Conservation (phyloP, 139 green algal genomes). For the Chlorella sp. region DNA sequence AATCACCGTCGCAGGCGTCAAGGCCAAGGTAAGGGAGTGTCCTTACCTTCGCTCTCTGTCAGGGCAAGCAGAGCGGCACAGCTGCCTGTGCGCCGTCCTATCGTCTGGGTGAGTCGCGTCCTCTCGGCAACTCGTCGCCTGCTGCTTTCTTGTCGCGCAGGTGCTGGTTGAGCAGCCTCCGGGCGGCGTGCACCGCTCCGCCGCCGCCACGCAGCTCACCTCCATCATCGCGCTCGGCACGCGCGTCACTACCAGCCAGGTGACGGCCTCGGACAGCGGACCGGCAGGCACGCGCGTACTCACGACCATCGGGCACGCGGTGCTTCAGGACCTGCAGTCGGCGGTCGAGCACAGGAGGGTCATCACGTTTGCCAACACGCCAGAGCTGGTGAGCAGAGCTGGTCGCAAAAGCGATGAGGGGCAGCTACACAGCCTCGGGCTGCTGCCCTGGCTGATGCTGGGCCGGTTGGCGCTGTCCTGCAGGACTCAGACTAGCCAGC, state of each 20-base stretch:
- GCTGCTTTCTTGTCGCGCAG: constrained; percentile 6
- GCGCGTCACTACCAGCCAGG: background rate
- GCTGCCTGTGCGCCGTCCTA: too few species aligned
- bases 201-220: constrained; percentile 12
- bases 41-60: too few species aligned
- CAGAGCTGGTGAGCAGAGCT: background rate
- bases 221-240: background rate
- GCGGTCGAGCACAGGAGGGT: constrained; percentile 32
- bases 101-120: too few species aligned
- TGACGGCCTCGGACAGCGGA: background rate
- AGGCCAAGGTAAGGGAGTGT: background rate
- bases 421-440: background rate
- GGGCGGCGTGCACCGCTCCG: constrained; percentile 7
- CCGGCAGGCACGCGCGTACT: background rate
- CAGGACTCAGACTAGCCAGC: too few species aligned
- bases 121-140: too few species aligned
- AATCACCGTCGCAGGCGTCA: background rate
- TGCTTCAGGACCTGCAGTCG: constrained; percentile 14
- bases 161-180: constrained; percentile 28
- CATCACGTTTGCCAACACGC: constrained; percentile 9
- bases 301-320: background rate
- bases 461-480: too few species aligned
- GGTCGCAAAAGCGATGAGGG: background rate
- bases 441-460: too few species aligned
- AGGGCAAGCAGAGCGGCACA: too few species aligned